Conservation (phyloP, 257 asterid species). For the Verbascum thapsus region DNA sequence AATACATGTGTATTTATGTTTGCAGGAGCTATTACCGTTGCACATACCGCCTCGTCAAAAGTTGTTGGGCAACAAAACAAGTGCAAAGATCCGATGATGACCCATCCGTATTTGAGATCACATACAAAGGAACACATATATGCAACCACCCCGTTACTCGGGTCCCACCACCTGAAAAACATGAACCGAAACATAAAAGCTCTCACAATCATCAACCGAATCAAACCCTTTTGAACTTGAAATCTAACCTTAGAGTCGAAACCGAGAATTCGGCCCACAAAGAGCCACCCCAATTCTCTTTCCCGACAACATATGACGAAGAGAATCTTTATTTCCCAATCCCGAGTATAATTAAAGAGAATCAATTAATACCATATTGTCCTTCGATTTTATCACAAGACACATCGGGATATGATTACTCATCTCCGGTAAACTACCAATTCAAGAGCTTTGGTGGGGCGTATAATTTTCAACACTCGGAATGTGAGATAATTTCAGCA, state of each 20-base stretch:
- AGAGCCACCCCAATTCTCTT: conserved; percentile 51
- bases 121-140: conserved; percentile 62
- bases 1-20: conserved; percentile 18
- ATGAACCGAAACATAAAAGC: conserved; percentile 36
- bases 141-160: conserved; percentile 42
- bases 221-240: conserved; percentile 45
- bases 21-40: conserved; percentile 88
- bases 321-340: conserved; percentile 44
- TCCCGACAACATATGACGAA: conserved; percentile 52
- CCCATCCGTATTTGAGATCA: conserved; percentile 61
- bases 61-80: conserved; percentile 83
- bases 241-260: conserved; percentile 58
- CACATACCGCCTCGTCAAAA: conserved; percentile 47
- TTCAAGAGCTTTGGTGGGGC: conserved; percentile 27
- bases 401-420: conserved; percentile 45
- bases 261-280: conserved; percentile 45
- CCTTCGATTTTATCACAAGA: conserved; percentile 44
- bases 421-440: conserved; percentile 31
- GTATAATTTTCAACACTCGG: conserved; percentile 23
- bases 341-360: conserved; percentile 46
- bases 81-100: conserved; percentile 85
- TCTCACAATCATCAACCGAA: conserved; percentile 32
- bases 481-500: conserved; percentile 48
- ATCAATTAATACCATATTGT: conserved; percentile 45
- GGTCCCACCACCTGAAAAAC: conserved; percentile 43